These are phyloP conservation scores for Neurospora cerealis DNA, from an alignment of 495 filamentous ascomycete genomes.

Conservation along the genomic window DNA sequence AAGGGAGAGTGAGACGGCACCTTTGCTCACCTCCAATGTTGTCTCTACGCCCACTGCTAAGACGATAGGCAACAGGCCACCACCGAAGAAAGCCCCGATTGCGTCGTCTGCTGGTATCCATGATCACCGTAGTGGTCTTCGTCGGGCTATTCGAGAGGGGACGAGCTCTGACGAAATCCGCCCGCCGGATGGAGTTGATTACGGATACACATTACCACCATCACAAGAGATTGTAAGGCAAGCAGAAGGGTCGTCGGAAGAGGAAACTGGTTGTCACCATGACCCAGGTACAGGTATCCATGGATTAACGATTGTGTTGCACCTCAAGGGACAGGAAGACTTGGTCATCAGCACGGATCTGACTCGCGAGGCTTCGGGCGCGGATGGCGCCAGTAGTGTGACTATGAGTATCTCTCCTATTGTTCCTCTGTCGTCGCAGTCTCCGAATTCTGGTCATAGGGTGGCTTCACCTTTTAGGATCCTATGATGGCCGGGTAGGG, in stretches of 20 bases:
- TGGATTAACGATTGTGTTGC: conserved; percentile 36
- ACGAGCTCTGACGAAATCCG: neutral
- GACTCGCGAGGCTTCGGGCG: conserved; percentile 7
- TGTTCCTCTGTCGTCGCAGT: neutral
- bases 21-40: neutral
- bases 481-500: neutral
- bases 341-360: conserved; percentile 36
- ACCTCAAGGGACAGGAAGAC: conserved; percentile 34
- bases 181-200: neutral
- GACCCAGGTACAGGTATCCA: conserved; percentile 18
- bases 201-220: neutral
- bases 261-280: neutral
- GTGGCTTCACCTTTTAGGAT: neutral
- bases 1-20: neutral
- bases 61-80: neutral
- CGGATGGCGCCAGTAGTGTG: neutral
- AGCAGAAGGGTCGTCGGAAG: neutral
- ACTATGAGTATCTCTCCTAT: neutral
- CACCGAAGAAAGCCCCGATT: neutral
- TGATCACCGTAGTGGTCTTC: neutral
- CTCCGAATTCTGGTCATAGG: neutral
- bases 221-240: neutral
- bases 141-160: neutral
- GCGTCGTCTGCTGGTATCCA: neutral
- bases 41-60: neutral